Conservation (phyloP, 2,329 filamentous ascomycete genomes). For the Fusarium sp. region DNA sequence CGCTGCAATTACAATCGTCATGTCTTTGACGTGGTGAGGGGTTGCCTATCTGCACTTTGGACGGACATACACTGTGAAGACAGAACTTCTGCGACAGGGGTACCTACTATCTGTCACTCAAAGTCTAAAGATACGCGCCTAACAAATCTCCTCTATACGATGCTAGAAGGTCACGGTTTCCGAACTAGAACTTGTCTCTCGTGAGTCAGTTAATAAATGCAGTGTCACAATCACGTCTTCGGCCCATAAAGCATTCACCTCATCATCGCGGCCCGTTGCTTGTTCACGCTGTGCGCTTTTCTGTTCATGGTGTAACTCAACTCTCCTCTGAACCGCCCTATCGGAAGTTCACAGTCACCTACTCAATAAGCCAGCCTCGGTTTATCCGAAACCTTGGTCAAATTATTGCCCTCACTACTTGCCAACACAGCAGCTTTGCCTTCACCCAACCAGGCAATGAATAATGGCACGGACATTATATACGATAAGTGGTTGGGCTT, state of each 20-base stretch:
- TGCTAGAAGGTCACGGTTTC: background rate
- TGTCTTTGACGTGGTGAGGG: constrained; percentile 7
- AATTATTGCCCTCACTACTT: background rate
- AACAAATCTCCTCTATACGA: background rate
- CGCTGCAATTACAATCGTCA: constrained; percentile 2
- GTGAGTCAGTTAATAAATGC: constrained; percentile 3
- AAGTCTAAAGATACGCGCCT: background rate
- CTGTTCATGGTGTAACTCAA: background rate
- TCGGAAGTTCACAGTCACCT: background rate
- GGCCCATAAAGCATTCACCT: background rate
- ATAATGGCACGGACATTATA: constrained; percentile 13
- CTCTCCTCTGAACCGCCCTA: background rate
- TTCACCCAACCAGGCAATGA: constrained; percentile 15
- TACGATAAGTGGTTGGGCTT: constrained; percentile 3
- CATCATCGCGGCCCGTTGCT: background rate
- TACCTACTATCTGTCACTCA: background rate
- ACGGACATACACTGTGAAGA: constrained; percentile 9
- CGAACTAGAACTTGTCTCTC: constrained; percentile 6
- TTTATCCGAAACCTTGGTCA: background rate
- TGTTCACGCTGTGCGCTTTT: background rate
- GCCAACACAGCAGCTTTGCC: background rate
- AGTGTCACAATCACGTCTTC: background rate
- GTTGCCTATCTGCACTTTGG: constrained; percentile 4
- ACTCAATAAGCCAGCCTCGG: background rate
- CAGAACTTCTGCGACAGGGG: background rate